Evolutionary conservation across 345 rosid species (phyloP).

Genomic region (Orychophragmus violaceus): DNA sequence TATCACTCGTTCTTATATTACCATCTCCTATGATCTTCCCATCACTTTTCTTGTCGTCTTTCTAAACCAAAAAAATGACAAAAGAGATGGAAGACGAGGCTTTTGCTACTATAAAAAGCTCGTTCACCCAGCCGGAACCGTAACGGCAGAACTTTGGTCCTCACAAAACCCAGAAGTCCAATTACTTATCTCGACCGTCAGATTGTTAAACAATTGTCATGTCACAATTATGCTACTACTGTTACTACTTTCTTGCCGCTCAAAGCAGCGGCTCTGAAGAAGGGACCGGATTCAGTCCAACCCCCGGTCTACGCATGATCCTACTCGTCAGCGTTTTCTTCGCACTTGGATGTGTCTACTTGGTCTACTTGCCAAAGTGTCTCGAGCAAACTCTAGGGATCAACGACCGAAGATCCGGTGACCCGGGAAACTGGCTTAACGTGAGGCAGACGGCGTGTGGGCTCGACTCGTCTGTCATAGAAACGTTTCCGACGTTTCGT

Average conservation of each 20-base stretch:
- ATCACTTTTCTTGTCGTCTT: too few relatives aligned
- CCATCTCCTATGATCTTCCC: too few relatives aligned
- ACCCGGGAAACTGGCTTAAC: slow-evolving; percentile 30
- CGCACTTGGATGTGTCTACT: slow-evolving; percentile 53
- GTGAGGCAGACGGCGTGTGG: slow-evolving; percentile 38
- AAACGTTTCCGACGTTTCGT: slow-evolving; percentile 60
- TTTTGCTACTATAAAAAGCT: slow-evolving; percentile 8
- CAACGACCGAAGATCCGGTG: neutral
- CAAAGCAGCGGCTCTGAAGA: neutral
- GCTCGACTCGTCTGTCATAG: slow-evolving; percentile 48
- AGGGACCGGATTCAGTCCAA: slow-evolving; percentile 31
- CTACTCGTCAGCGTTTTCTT: slow-evolving; percentile 49
- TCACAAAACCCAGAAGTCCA: slow-evolving; percentile 4
- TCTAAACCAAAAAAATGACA: too few relatives aligned
- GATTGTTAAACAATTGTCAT: neutral
- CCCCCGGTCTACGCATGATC: slow-evolving; percentile 46
- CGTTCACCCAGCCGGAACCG: neutral
- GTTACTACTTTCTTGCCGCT: slow-evolving; percentile 16
- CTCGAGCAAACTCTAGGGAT: slow-evolving; percentile 14
- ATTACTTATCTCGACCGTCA: neutral
- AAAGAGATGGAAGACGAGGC: too few relatives aligned
- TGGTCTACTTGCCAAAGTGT: slow-evolving; percentile 49
- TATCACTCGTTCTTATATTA: too few relatives aligned
- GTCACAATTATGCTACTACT: slow-evolving; percentile 13
- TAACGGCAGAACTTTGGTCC: slow-evolving; percentile 1